Conservation (phyloP, 345 rosid species). For the Litchi chinensis region DNA sequence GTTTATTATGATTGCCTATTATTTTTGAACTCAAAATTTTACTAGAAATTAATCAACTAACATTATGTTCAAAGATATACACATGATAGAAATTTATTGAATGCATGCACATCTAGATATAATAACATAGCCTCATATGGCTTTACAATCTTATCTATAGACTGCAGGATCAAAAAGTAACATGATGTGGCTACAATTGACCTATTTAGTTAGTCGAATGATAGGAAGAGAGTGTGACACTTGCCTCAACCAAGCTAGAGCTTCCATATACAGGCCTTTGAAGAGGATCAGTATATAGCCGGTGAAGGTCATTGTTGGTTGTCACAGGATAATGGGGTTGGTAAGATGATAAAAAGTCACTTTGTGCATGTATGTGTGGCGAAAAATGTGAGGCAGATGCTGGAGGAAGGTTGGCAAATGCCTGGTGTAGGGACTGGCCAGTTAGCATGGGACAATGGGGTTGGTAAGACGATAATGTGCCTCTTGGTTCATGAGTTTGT, state of each 20-base stretch:
- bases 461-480: neutral
- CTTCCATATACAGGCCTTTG: constrained; percentile 5
- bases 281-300: constrained; percentile 15
- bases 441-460: neutral
- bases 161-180: too few relatives aligned
- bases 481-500: neutral
- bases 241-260: constrained; percentile 2
- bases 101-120: too few relatives aligned
- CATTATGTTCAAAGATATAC: too few relatives aligned
- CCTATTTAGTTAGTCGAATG: too few relatives aligned
- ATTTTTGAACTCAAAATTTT: too few relatives aligned
- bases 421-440: neutral
- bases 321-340: neutral
- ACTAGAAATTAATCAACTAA: too few relatives aligned
- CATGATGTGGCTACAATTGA: too few relatives aligned
- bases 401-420: constrained; percentile 8
- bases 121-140: too few relatives aligned
- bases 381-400: neutral
- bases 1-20: too few relatives aligned
- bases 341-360: neutral
- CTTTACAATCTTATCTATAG: too few relatives aligned
- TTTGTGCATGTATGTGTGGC: neutral
- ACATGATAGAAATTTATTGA: too few relatives aligned
- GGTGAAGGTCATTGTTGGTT: neutral
- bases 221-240: constrained; percentile 3